Evolutionary conservation across 2,329 filamentous ascomycete species (phyloP).

Genomic region (Diplodia seriata): DNA sequence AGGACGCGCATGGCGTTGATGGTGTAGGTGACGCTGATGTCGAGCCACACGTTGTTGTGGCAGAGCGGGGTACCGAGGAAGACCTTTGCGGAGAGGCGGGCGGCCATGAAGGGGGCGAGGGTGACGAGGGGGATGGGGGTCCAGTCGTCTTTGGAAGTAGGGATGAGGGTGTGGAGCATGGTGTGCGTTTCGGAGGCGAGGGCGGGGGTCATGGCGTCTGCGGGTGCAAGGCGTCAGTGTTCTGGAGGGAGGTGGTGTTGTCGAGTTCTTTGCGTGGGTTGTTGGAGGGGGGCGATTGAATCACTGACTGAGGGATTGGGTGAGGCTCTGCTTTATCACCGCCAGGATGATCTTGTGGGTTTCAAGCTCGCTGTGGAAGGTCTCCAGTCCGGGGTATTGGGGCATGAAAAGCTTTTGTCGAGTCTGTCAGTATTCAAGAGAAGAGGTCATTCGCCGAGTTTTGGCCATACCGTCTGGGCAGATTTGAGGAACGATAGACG

Average conservation of each 20-base stretch:
- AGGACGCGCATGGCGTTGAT: conserved; percentile 46
- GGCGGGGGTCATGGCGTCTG: neutral
- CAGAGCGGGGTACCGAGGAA: conserved; percentile 49
- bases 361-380: neutral
- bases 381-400: neutral
- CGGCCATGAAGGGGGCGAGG: conserved; percentile 50
- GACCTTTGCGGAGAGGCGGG: conserved; percentile 40
- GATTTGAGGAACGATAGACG: conserved; percentile 3
- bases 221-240: neutral
- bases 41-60: conserved; percentile 50
- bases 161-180: conserved; percentile 1
- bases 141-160: conserved; percentile 10
- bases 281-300: too few species aligned
- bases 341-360: neutral
- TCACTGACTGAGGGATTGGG: neutral
- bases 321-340: conserved; percentile 4
- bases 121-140: conserved; percentile 39
- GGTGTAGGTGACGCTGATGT: conserved; percentile 45
- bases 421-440: neutral
- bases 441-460: too few species aligned
- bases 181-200: neutral
- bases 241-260: too few species aligned
- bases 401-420: neutral
- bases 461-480: neutral
- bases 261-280: too few species aligned